phyloP scores from a whole-genome alignment of 148 eudicot species.

The Salicornia ramosissima region DNA sequence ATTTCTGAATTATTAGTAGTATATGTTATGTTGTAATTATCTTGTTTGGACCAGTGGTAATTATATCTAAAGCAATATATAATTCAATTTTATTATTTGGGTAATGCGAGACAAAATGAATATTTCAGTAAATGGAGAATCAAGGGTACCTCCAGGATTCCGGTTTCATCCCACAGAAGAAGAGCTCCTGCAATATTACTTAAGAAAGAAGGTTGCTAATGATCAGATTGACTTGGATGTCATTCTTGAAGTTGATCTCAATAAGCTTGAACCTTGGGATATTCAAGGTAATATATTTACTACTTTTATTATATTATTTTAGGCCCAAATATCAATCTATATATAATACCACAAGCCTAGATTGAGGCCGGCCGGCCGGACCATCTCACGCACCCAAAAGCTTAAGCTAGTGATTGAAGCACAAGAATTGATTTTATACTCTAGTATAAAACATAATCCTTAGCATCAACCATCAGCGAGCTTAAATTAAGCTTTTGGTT shows the following conservation, averaged over 20 bases:
- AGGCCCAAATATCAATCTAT: too few relatives aligned
- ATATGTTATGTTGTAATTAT: not conserved
- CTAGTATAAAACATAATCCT: too few relatives aligned
- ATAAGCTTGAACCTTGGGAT: constrained; percentile 75
- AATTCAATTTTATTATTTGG: not conserved
- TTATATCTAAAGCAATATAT: not conserved
- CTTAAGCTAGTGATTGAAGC: too few relatives aligned
- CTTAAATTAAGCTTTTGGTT: too few relatives aligned
- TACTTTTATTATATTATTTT: too few relatives aligned
- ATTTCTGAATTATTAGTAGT: too few relatives aligned
- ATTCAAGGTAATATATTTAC: constrained; percentile 47
- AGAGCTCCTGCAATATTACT: constrained; percentile 59
- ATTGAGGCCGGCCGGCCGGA: too few relatives aligned
- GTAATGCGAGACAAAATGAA: constrained; percentile 38
- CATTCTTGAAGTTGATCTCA: constrained; percentile 60
- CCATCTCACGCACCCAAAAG: too few relatives aligned
- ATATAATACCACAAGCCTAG: too few relatives aligned
- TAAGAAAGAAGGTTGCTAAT: constrained; percentile 48
- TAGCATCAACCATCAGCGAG: too few relatives aligned
- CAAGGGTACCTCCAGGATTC: constrained; percentile 68
- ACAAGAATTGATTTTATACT: too few relatives aligned
- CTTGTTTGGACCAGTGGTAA: constrained; percentile 7
- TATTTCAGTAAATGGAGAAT: constrained; percentile 58
- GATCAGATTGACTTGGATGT: constrained; percentile 60
- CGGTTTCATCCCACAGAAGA: constrained; percentile 78